Conservation (phyloP, 805 yeast genomes). For the Wickerhamomyces ciferrii region DNA sequence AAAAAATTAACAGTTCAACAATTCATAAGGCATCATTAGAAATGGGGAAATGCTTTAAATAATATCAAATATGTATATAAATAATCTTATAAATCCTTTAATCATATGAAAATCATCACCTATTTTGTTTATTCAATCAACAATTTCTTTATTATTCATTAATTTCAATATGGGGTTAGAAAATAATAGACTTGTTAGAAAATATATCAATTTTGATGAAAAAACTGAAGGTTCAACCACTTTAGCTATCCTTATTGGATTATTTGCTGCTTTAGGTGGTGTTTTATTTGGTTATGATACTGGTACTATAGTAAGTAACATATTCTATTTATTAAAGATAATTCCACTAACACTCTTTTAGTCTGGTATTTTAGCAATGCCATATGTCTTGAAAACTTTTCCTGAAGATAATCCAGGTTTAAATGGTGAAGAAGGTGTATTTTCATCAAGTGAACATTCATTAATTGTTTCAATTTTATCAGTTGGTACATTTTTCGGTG, state of each 20-base stretch:
- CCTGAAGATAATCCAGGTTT: constrained; percentile 29
- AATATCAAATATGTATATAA: too few relatives aligned
- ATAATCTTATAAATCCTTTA: background rate
- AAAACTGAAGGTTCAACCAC: constrained; percentile 44
- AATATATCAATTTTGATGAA: constrained; percentile 38
- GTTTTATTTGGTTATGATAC: constrained; percentile 66
- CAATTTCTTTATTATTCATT: too few relatives aligned
- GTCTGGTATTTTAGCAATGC: constrained; percentile 61
- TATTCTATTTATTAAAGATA: too few relatives aligned
- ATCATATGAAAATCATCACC: too few relatives aligned
- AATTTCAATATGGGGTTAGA: constrained; percentile 14
- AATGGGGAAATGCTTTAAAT: too few relatives aligned
- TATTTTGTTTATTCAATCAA: too few relatives aligned
- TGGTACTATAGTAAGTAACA: constrained; percentile 36
- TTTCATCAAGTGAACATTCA: constrained; percentile 45
- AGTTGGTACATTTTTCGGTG: constrained; percentile 67
- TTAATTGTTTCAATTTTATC: constrained; percentile 71
- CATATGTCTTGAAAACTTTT: constrained; percentile 40
- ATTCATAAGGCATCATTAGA: too few relatives aligned
- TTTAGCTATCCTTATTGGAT: constrained; percentile 45
- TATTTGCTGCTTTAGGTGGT: constrained; percentile 67
- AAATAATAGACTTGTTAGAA: constrained; percentile 34
- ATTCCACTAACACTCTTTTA: constrained; percentile 23
- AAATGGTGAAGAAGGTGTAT: constrained; percentile 30
- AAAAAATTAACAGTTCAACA: too few relatives aligned